Conservation (phyloP, 352 stramenopile genomes). For the Phytophthora litchii region DNA sequence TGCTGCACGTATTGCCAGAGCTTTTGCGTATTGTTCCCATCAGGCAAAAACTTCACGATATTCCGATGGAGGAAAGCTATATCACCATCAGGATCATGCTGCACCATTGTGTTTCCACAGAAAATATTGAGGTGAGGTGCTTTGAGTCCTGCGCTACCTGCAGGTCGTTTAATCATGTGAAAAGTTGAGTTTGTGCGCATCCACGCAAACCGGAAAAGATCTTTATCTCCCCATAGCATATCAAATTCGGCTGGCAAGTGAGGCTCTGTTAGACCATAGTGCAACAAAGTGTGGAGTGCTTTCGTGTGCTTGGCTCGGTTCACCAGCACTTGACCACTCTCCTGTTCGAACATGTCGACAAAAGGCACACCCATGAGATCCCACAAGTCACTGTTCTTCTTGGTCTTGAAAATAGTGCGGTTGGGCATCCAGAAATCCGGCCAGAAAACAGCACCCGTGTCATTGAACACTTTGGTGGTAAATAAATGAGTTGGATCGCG, state of each 20-base stretch:
- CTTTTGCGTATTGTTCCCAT: constrained; percentile 39
- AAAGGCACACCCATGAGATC: constrained; percentile 63
- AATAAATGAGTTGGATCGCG: constrained; percentile 73
- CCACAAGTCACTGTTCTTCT: constrained; percentile 65
- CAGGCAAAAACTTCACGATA: constrained; percentile 55
- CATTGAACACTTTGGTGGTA: constrained; percentile 42
- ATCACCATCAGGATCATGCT: constrained; percentile 55
- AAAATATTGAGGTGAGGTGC: constrained; percentile 52
- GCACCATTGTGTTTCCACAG: constrained; percentile 73
- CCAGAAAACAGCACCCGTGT: constrained; percentile 78
- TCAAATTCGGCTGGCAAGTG: constrained; percentile 49
- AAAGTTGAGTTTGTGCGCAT: constrained; percentile 73
- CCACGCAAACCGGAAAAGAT: constrained; percentile 84
- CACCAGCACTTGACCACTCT: constrained; percentile 77
- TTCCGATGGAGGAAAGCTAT: constrained; percentile 74
- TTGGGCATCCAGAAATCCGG: constrained; percentile 76
- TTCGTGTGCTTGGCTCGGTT: constrained; percentile 48
- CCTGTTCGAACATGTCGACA: constrained; percentile 80
- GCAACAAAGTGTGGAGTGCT: constrained; percentile 64
- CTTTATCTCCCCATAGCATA: constrained; percentile 82
- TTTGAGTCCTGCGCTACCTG: constrained; percentile 51
- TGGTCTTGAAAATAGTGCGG: constrained; percentile 80
- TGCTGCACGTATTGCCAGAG: constrained; percentile 57
- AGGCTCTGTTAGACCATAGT: constrained; percentile 52
- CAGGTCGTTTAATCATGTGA: constrained; percentile 62